Base-by-base conservation (phyloP, 192 early-diverging fungal genomes). In the Backusella circina region DNA sequence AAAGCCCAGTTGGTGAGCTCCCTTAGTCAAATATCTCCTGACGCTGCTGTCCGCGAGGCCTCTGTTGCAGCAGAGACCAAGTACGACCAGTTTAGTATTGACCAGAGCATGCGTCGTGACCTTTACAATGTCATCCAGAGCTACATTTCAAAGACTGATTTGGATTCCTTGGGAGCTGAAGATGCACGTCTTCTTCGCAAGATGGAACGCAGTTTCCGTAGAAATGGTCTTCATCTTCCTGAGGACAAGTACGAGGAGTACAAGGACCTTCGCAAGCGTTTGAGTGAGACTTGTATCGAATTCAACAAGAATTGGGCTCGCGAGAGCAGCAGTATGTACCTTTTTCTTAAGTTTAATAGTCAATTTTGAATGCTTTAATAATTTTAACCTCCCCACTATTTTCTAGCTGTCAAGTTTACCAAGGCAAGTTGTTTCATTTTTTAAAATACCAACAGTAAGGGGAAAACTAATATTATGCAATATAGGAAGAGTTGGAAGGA, bases 231-330 rank as follows among this genome's bases (percentile, higher is more conserved):
- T 18, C 90, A 85, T 30, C 86, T 96, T 13, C 76, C 83, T 13
- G 84, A 87, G 54, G 83, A 87, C 2, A 76, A 91, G 68, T 90
- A 90, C 51, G 77, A 89, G 68, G 82, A 86, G 64, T 77, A 95
- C 28, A 90, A 84, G 64, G 76, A 76, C n/a, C 82, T 94, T 66
- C 86, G 89, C 33, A 88, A 93, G 84, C 86, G 87, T 26, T 82
- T 95, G 35, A 84, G 88, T 18, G 91, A 93, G 39, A 76, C 93
- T 32, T 83, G 85, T 35, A 91, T 93, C 61, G 88, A 90, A 61
- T 96, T 92, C 74, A 85, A 82, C 74, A 90, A 92, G 80, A 93
- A 88, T 72, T 61, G 91, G 79, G 90, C 89, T 71, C 91, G 94
- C 75, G 92, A 87, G 70, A 88, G 84, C 38, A 90, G 85, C 28